These are phyloP conservation scores for Lathyrus sativus DNA, from an alignment of 306 rosid genomes.

Conservation along the genomic window DNA sequence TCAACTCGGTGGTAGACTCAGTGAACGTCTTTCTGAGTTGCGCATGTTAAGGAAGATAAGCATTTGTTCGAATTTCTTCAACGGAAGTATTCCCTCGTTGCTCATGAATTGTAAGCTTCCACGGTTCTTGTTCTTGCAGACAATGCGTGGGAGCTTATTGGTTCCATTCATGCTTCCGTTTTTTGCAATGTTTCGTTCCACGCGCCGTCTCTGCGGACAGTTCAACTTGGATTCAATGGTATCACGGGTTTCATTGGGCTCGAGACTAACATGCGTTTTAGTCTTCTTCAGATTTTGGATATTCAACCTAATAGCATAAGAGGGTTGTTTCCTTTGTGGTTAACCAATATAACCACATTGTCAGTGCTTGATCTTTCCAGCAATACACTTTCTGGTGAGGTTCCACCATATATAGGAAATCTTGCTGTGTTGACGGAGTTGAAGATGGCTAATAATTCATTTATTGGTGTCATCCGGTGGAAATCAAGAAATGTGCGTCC, in stretches of 20 bases:
- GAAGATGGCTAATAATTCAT: conserved; percentile 73
- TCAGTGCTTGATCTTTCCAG: conserved; percentile 64
- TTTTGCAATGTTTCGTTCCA: conserved; percentile 66
- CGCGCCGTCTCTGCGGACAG: conserved; percentile 74
- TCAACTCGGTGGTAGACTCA: conserved; percentile 74
- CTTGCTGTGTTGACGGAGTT: conserved; percentile 57
- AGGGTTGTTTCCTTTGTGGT: conserved; percentile 75
- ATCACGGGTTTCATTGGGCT: conserved; percentile 68
- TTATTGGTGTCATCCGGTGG: conserved; percentile 63
- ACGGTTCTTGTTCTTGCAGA: conserved; percentile 71
- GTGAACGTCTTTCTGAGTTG: conserved; percentile 57
- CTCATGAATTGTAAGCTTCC: conserved; percentile 66
- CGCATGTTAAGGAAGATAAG: conserved; percentile 64
- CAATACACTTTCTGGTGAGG: conserved; percentile 64
- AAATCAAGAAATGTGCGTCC: conserved; percentile 64
- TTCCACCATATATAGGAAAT: conserved; percentile 60
- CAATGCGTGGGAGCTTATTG: conserved; percentile 69
- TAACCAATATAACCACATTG: conserved; percentile 57
- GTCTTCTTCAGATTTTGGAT: conserved; percentile 70
- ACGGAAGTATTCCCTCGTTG: conserved; percentile 71
- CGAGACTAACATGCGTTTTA: conserved; percentile 53
- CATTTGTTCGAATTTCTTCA: conserved; percentile 74
- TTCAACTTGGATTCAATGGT: conserved; percentile 79
- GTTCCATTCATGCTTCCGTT: conserved; percentile 72
- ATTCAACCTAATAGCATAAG: conserved; percentile 61